Evolutionary conservation across 2,329 filamentous ascomycete species (phyloP), one percentile per base, ranked within the genome.

Genomic region (Aspergillus sp.): DNA sequence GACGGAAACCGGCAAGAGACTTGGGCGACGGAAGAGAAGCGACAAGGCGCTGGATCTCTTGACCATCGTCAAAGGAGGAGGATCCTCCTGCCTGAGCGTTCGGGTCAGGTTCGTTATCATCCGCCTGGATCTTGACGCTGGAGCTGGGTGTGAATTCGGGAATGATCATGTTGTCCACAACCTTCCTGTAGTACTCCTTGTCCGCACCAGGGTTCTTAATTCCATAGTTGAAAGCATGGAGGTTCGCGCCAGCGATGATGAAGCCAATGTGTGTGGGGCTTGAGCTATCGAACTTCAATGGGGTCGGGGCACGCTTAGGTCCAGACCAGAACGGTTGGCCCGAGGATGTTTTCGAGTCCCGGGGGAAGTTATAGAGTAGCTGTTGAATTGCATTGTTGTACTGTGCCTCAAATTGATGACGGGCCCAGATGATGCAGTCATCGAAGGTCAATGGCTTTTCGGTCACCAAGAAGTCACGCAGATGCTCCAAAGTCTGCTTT

Each of bases 361-460:
- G 95, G 49, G 93, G 93, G 74, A 98, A 98, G 73, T 96, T 97
- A 76, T 87, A 94, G 30, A 98, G 75, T 41, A 98, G 76, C 68
- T 98, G 93, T 64, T 93, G 88, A 49, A 98, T 95, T 40, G 89
- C 88, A 64, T 98, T 95, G 73, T 94, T 90, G 71, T 93, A 98
- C 69, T 96, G 89, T 66, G 88, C 89, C 75, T 98, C 93, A 52
- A 98, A 98, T 56, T 95, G 80, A 62, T 87, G 79, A 38, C 93
- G 87, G 26, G 88, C 93, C 93, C 93, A 98, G 54, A 88, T 83
- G 58, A 98, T 90, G 64, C 93, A 98, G 69, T 98, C 91, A 62
- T 97, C 91, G 59, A 95, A 96, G 27, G 82, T 90, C 46, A 90
- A 75, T 4, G 93, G 91, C 66, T 95, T 93, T 57, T 96, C 89